These are phyloP conservation scores for Helotiales sp. DNA, from an alignment of 2,329 filamentous ascomycete genomes.

Conservation along the genomic window DNA sequence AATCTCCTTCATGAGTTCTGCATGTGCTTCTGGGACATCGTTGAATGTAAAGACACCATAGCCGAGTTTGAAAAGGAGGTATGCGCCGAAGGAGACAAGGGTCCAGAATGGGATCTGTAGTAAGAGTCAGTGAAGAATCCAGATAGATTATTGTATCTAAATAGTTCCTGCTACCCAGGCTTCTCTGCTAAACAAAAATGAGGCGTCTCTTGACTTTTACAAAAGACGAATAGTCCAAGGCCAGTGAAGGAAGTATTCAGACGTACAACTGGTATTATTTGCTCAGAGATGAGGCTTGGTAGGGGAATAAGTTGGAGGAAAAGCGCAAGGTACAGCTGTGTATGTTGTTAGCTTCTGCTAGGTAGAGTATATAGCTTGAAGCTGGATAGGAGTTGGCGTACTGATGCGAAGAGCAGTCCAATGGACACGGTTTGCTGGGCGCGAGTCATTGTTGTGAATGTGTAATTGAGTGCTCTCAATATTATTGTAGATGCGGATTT, in stretches of 20 bases:
- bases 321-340: conserved; percentile 82
- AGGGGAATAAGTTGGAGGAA: conserved; percentile 83
- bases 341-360: conserved; percentile 15
- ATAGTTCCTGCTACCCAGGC: too few relatives aligned
- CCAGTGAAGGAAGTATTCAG: background rate
- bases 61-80: conserved; percentile 88
- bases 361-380: background rate
- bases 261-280: conserved; percentile 88
- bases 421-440: conserved; percentile 91
- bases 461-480: background rate
- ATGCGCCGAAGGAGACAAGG: conserved; percentile 86
- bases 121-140: conserved; percentile 3
- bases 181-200: background rate
- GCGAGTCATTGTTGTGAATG: conserved; percentile 75
- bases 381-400: conserved; percentile 43
- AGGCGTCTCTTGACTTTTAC: background rate
- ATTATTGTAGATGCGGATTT: background rate
- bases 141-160: too few relatives aligned
- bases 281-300: conserved; percentile 72
- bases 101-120: conserved; percentile 86
- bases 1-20: conserved; percentile 85
- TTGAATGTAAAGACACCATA: conserved; percentile 95
- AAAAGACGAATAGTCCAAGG: background rate
- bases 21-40: conserved; percentile 87
- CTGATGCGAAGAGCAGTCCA: conserved; percentile 82